Conservation (phyloP, 805 yeast species). For the Lipomyces yamanashiensis region DNA sequence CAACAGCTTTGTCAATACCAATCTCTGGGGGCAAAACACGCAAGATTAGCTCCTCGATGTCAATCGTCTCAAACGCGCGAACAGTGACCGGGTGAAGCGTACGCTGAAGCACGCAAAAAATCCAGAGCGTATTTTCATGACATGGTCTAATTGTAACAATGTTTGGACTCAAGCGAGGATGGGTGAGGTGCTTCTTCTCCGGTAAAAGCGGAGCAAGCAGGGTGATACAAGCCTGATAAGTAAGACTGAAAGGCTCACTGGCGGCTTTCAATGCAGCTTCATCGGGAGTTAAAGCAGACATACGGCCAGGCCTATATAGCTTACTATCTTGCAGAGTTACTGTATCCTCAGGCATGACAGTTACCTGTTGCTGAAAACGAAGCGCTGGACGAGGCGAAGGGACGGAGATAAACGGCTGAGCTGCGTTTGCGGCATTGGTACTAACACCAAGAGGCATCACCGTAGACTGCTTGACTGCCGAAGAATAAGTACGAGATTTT, state of each 20-base stretch:
- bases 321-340: conserved; percentile 8
- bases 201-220: conserved; percentile 32
- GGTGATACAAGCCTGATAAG: conserved; percentile 35
- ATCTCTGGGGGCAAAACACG: conserved; percentile 35
- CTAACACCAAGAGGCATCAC: conserved; percentile 22
- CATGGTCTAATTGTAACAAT: conserved; percentile 36
- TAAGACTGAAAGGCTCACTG: conserved; percentile 29
- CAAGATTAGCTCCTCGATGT: conserved; percentile 31
- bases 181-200: conserved; percentile 32
- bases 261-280: conserved; percentile 29
- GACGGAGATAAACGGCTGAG: background rate
- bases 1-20: conserved; percentile 30
- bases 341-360: conserved; percentile 28
- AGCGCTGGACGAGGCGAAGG: background rate
- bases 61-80: conserved; percentile 37
- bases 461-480: conserved; percentile 22
- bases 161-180: conserved; percentile 36
- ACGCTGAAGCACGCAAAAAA: conserved; percentile 33
- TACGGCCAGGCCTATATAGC: conserved; percentile 24
- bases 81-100: conserved; percentile 37
- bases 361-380: conserved; percentile 16
- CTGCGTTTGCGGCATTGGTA: conserved; percentile 4
- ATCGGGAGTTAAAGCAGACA: conserved; percentile 34
- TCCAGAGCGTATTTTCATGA: conserved; percentile 36
- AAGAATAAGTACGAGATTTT: conserved; percentile 29